Conservation (phyloP, 2,329 filamentous ascomycete genomes). For the Diaporthe caulivora region DNA sequence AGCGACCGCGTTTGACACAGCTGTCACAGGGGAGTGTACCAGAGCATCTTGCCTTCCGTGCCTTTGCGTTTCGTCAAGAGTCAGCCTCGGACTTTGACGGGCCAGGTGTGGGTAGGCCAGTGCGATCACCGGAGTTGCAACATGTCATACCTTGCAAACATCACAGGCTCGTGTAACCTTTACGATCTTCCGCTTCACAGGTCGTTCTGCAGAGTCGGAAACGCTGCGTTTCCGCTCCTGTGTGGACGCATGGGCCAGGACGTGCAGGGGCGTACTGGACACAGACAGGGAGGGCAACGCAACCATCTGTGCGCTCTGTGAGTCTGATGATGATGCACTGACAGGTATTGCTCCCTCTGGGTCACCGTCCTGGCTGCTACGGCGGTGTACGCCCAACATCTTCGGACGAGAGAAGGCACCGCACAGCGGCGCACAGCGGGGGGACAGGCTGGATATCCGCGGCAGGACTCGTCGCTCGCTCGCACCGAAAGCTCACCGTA, state of each 20-base stretch:
- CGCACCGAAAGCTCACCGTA: background rate
- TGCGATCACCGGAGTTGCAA: background rate
- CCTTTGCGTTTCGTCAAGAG: constrained; percentile 38
- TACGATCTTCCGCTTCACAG: constrained; percentile 11
- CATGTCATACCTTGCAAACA: constrained; percentile 44
- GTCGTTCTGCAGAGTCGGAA: constrained; percentile 19
- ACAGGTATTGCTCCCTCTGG: background rate
- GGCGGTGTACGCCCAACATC: constrained; percentile 23
- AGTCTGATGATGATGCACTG: background rate
- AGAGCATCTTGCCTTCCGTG: constrained; percentile 53
- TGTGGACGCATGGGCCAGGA: constrained; percentile 21
- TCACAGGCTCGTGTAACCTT: constrained; percentile 56
- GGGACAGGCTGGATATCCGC: background rate
- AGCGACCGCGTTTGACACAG: constrained; percentile 46
- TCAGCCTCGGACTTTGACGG: constrained; percentile 6
- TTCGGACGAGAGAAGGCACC: constrained; percentile 5
- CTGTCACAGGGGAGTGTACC: constrained; percentile 52
- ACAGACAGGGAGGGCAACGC: constrained; percentile 20
- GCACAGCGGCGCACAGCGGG: background rate
- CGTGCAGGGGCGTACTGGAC: constrained; percentile 26
- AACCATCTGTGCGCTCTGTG: constrained; percentile 11
- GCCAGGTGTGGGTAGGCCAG: background rate
- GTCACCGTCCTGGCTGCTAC: constrained; percentile 18
- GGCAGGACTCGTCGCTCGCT: background rate
- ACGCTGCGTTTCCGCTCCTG: constrained; percentile 29